Conservation (phyloP, 2,329 filamentous ascomycete genomes). For the Fusarium pseudoanthophilum region DNA sequence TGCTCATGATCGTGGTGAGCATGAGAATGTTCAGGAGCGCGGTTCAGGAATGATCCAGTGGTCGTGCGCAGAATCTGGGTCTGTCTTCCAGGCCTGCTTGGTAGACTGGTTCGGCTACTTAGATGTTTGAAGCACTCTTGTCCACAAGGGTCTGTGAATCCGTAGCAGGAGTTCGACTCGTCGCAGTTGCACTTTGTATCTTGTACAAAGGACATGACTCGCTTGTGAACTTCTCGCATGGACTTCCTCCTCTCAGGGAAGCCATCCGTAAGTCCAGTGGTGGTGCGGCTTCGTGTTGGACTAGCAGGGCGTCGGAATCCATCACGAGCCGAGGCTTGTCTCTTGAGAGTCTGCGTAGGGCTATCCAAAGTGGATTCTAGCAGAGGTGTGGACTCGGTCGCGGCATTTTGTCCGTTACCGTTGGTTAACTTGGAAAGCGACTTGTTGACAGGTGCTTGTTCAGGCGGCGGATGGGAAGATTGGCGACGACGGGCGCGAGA, state of each 20-base stretch:
- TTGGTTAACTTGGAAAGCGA: slow-evolving; percentile 32
- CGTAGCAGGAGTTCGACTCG: slow-evolving; percentile 68
- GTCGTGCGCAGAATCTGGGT: slow-evolving; percentile 56
- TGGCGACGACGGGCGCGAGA: slow-evolving; percentile 50
- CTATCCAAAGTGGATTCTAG: slow-evolving; percentile 49
- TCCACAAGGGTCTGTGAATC: slow-evolving; percentile 73
- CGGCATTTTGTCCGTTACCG: slow-evolving; percentile 35
- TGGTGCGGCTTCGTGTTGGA: slow-evolving; percentile 43
- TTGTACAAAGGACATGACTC: slow-evolving; percentile 72
- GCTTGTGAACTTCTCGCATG: slow-evolving; percentile 63
- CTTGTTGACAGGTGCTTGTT: slow-evolving; percentile 32
- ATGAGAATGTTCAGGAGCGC: slow-evolving; percentile 44
- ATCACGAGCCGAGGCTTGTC: slow-evolving; percentile 47
- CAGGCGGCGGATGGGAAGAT: slow-evolving; percentile 43
- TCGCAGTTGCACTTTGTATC: slow-evolving; percentile 73
- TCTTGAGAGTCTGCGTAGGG: slow-evolving; percentile 42
- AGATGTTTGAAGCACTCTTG: slow-evolving; percentile 73
- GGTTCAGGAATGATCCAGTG: slow-evolving; percentile 50
- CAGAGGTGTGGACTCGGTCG: slow-evolving; percentile 62
- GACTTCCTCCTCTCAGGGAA: slow-evolving; percentile 60
- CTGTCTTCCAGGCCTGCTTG: slow-evolving; percentile 46
- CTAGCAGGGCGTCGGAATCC: slow-evolving; percentile 44
- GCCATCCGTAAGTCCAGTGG: slow-evolving; percentile 44
- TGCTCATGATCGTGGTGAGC: slow-evolving; percentile 40
- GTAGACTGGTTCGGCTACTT: slow-evolving; percentile 50